Evolutionary conservation across 139 green algal species (phyloP).

Genomic region (Dunaliella primolecta): DNA sequence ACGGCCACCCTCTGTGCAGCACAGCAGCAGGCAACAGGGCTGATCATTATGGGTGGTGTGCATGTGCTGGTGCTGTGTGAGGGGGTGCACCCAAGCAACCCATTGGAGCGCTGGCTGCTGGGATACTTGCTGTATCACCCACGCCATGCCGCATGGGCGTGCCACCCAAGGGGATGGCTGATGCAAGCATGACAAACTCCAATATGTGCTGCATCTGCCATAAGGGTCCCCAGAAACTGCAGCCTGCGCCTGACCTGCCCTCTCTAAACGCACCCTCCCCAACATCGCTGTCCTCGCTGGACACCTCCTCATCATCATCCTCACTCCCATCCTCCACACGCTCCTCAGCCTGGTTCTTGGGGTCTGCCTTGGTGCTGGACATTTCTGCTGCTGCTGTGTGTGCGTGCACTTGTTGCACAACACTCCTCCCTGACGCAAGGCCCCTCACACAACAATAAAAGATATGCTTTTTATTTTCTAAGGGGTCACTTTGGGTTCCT

Average conservation of each 20-base stretch:
- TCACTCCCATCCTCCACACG: conserved; percentile 44
- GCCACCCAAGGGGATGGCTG: too few species aligned
- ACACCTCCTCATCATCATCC: conserved; percentile 53
- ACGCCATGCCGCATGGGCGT: background rate
- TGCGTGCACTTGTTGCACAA: too few species aligned
- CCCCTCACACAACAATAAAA: background rate
- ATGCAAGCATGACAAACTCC: too few species aligned
- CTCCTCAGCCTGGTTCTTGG: conserved; percentile 45
- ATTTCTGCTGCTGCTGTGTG: conserved; percentile 20
- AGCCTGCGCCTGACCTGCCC: too few species aligned
- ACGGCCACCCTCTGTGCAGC: conserved; percentile 46
- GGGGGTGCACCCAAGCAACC: background rate
- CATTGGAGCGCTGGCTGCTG: background rate
- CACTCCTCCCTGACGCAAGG: background rate
- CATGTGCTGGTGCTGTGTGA: too few species aligned
- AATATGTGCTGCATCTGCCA: too few species aligned
- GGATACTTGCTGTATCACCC: background rate
- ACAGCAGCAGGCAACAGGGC: background rate
- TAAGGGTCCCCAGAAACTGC: too few species aligned
- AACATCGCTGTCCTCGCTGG: conserved; percentile 52
- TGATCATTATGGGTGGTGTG: too few species aligned
- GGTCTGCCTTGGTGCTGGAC: conserved; percentile 49
- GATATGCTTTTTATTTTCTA: background rate
- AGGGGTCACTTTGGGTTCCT: background rate
- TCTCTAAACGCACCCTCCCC: conserved; percentile 41